Percentiles rank a stretch among this genome's conserved stretches.
Evolutionary conservation across 2,329 filamentous ascomycete species (phyloP).

Genomic region (Penicillium corylophilum): DNA sequence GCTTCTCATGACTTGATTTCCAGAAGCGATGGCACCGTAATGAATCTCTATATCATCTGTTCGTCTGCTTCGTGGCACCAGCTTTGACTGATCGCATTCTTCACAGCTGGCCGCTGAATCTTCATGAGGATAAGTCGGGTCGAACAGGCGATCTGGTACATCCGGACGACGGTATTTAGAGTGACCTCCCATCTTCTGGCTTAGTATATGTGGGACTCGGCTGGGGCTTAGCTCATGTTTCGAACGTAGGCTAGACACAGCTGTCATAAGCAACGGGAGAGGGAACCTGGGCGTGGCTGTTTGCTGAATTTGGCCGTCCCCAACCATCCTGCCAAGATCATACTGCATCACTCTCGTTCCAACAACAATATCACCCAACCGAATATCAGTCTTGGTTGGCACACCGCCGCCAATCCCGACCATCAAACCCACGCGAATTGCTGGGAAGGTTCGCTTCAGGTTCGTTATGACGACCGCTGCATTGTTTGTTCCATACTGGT

Average conservation of each 20-base stretch:
- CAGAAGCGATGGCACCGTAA: constrained; percentile 30
- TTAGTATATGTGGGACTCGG: constrained; percentile 2
- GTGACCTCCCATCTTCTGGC: constrained; percentile 1
- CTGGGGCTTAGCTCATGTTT: constrained; percentile 7
- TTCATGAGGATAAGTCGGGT: constrained; percentile 11
- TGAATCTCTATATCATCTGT: constrained; percentile 13
- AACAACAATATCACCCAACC: constrained; percentile 32
- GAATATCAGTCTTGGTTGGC: constrained; percentile 25
- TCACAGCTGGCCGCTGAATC: constrained; percentile 2
- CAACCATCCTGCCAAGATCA: constrained; percentile 26
- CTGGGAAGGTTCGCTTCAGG: constrained; percentile 26
- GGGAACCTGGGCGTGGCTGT: constrained; percentile 21
- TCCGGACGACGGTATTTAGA: constrained; percentile 6
- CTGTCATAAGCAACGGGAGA: constrained; percentile 14
- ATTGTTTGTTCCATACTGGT: constrained; percentile 20
- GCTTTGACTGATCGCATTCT: constrained; percentile 16
- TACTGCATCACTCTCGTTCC: constrained; percentile 31
- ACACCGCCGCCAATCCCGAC: constrained; percentile 34
- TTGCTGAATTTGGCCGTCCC: constrained; percentile 16
- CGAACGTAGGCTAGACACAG: constrained; percentile 11
- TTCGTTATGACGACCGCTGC: constrained; percentile 23
- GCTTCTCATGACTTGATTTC: constrained; percentile 25
- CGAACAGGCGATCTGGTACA: constrained; percentile 12
- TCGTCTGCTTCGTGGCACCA: constrained; percentile 13
- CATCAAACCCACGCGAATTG: constrained; percentile 25